Conservation (phyloP, 768 basidiomycete genomes). For the Agrocybe chaxingu region DNA sequence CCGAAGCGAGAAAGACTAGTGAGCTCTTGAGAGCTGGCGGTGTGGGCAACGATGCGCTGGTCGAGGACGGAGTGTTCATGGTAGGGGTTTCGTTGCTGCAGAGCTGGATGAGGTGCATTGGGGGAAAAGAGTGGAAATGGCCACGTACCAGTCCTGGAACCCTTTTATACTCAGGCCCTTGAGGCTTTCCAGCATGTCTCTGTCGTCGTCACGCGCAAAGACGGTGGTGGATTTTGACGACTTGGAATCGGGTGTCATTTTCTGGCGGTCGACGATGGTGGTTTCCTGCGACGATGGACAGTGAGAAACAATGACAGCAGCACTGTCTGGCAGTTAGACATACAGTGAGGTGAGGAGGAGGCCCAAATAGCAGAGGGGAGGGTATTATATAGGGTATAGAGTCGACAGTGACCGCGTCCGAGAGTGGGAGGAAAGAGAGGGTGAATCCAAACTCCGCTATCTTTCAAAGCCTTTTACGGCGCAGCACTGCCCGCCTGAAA, state of each 20-base stretch:
- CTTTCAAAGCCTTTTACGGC: slow-evolving; percentile 17
- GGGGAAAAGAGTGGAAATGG: slow-evolving; percentile 9
- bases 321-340: slow-evolving; percentile 2
- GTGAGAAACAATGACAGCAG: slow-evolving; percentile 6
- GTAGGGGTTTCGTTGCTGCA: slow-evolving; percentile 17
- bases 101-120: slow-evolving; percentile 8
- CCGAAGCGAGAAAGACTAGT: slow-evolving; percentile 18
- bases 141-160: slow-evolving; percentile 20
- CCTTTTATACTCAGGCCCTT: slow-evolving; percentile 25
- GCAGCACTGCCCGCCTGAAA: slow-evolving; percentile 23
- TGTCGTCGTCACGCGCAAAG: slow-evolving; percentile 15
- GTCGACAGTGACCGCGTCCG: slow-evolving; percentile 10
- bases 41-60: slow-evolving; percentile 22
- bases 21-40: slow-evolving; percentile 23
- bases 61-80: slow-evolving; percentile 21
- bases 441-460: slow-evolving; percentile 28
- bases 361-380: slow-evolving; percentile 12
- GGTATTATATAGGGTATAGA: slow-evolving; percentile 22
- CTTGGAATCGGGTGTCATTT: slow-evolving; percentile 11
- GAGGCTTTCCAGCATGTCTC: slow-evolving; percentile 24
- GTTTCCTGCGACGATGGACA: slow-evolving; percentile 10
- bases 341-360: slow-evolving; percentile 11
- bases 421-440: slow-evolving; percentile 20
- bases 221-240: slow-evolving; percentile 13
- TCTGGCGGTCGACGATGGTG: slow-evolving; percentile 1